A percentile compares a stretch with the other conserved stretches of the same genome.
These are phyloP conservation scores for Colletotrichum spinosum DNA, from an alignment of 2,329 filamentous ascomycete genomes.

Conservation along the genomic window DNA sequence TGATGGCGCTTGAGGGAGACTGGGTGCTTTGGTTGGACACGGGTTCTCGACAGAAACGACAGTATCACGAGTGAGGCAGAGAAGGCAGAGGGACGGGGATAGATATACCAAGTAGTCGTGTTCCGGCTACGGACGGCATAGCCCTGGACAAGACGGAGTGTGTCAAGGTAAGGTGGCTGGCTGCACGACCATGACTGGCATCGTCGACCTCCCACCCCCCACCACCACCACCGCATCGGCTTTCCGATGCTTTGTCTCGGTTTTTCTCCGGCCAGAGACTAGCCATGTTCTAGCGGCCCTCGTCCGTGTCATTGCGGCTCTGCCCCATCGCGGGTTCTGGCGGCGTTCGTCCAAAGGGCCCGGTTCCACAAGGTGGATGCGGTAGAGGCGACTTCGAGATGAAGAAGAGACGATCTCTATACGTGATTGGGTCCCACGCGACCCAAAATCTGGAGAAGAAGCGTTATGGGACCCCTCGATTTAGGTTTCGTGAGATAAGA, in stretches of 20 bases:
- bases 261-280: conserved; percentile 3
- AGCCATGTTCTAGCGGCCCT: background rate
- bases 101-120: conserved; percentile 17
- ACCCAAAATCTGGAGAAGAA: conserved; percentile 8
- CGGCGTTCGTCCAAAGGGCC: conserved; percentile 15
- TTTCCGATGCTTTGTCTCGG: conserved; percentile 21
- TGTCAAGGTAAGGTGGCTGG: conserved; percentile 7
- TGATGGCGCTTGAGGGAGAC: conserved; percentile 1
- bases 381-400: conserved; percentile 3
- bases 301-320: conserved; percentile 16
- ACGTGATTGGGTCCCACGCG: conserved; percentile 18
- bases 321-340: conserved; percentile 11
- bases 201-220: conserved; percentile 25
- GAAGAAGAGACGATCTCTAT: background rate
- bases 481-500: conserved; percentile 33
- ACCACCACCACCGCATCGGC: conserved; percentile 4
- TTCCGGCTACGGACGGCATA: conserved; percentile 35
- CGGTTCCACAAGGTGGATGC: conserved; percentile 10
- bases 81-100: conserved; percentile 2
- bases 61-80: background rate
- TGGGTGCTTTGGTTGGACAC: background rate
- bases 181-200: conserved; percentile 6
- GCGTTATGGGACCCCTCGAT: conserved; percentile 13
- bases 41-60: too few species aligned
- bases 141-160: conserved; percentile 2